These are phyloP conservation scores for Dimocarpus longan DNA, from an alignment of 345 rosid genomes.

Conservation along the genomic window DNA sequence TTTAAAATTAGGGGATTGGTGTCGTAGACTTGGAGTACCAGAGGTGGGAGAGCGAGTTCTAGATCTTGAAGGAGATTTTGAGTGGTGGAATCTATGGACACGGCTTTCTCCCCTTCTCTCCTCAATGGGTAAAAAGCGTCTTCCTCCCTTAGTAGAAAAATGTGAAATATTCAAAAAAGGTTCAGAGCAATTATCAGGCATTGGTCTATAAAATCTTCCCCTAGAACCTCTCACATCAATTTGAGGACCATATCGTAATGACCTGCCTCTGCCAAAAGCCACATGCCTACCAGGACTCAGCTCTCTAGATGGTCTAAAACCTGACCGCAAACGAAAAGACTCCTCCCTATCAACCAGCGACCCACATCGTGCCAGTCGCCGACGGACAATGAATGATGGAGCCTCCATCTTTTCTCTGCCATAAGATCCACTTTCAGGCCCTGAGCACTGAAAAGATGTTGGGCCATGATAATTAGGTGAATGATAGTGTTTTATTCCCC, in stretches of 20 bases:
- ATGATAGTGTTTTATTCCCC: neutral
- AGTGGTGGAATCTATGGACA: neutral
- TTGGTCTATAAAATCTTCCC: slow-evolving; percentile 16
- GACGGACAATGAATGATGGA: slow-evolving; percentile 11
- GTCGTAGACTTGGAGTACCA: neutral
- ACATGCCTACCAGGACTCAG: slow-evolving; percentile 21
- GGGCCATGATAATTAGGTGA: slow-evolving; percentile 15
- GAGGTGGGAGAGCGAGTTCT: slow-evolving; percentile 14
- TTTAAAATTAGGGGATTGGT: slow-evolving; percentile 23
- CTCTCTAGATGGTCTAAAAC: slow-evolving; percentile 22
- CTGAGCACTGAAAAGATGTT: neutral
- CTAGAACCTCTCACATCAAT: slow-evolving; percentile 5
- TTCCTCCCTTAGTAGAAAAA: slow-evolving; percentile 17
- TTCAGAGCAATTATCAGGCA: slow-evolving; percentile 10
- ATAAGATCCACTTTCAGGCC: slow-evolving; percentile 4
- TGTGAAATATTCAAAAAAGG: slow-evolving; percentile 12
- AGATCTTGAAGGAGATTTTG: slow-evolving; percentile 23
- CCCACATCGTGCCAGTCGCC: slow-evolving; percentile 4
- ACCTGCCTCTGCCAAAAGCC: slow-evolving; percentile 20
- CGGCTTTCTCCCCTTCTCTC: slow-evolving; percentile 15
- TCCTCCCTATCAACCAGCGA: slow-evolving; percentile 15
- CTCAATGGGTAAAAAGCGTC: slow-evolving; percentile 24
- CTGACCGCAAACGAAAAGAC: slow-evolving; percentile 12
- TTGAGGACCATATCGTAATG: slow-evolving; percentile 14
- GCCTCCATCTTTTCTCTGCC: slow-evolving; percentile 13